Evolutionary conservation across 768 basidiomycete species (phyloP).

Genomic region (Exsudoporus frostii): DNA sequence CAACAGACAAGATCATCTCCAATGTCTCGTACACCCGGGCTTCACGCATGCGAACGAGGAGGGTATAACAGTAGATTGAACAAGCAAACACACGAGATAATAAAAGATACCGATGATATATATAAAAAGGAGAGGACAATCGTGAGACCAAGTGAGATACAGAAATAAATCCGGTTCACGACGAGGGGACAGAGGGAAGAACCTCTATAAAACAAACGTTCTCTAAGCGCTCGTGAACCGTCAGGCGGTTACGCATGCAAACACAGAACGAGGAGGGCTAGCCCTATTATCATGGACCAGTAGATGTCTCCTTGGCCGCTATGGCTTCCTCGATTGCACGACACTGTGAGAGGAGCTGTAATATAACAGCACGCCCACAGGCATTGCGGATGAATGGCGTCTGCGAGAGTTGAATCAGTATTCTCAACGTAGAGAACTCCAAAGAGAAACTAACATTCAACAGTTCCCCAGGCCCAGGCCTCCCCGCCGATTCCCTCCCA

Average conservation of each 20-base stretch:
- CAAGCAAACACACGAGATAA: slow-evolving; percentile 2
- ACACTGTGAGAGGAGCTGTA: slow-evolving; percentile 65
- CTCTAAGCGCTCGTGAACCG: neutral
- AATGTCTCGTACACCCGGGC: no score
- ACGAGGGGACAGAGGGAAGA: neutral
- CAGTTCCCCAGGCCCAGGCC: slow-evolving; percentile 57
- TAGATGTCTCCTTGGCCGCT: slow-evolving; percentile 11
- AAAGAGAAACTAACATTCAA: slow-evolving; percentile 46
- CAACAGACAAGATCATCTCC: no score
- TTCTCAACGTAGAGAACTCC: neutral
- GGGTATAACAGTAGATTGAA: slow-evolving; percentile 4
- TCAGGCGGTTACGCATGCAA: no score
- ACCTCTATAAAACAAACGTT: neutral
- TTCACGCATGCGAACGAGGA: neutral
- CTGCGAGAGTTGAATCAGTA: slow-evolving; percentile 33
- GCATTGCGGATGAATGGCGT: slow-evolving; percentile 64
- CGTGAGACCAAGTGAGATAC: neutral
- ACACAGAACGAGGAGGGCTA: neutral
- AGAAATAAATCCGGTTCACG: neutral
- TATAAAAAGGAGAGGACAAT: neutral
- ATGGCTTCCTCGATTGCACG: slow-evolving; percentile 56
- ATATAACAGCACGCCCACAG: slow-evolving; percentile 64
- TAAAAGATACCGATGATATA: neutral
- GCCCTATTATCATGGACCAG: neutral
- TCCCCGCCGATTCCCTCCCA: slow-evolving; percentile 52